Conservation (phyloP, 73 alveolate genomes). For the Paramecium pentaurelia region DNA sequence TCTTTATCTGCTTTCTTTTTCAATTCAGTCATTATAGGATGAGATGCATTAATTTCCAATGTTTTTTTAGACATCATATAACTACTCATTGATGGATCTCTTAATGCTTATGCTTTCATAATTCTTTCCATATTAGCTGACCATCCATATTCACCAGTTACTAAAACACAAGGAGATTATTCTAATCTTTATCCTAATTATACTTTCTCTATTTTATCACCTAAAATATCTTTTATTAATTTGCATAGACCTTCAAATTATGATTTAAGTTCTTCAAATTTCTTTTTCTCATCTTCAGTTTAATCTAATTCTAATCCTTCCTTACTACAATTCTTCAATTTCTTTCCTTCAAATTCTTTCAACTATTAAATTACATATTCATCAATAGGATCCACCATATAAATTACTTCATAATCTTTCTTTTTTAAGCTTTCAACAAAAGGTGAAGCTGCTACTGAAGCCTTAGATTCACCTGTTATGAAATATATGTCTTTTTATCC, state of each 20-base stretch:
- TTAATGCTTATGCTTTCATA: conserved; percentile 99
- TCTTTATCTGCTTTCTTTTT: conserved; percentile 96
- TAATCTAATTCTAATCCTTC: conserved; percentile 98
- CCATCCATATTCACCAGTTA: conserved; percentile 99
- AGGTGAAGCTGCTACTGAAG: conserved; percentile 98
- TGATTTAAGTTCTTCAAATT: conserved; percentile 96
- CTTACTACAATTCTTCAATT: conserved; percentile 93
- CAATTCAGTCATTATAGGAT: conserved; percentile 93
- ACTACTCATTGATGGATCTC: conserved; percentile 97
- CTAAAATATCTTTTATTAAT: conserved; percentile 97
- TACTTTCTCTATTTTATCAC: conserved; percentile 99
- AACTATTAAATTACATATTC: conserved; percentile 98
- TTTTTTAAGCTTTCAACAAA: conserved; percentile 98
- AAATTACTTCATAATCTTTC: conserved; percentile 98
- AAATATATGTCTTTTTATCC: conserved; percentile 98
- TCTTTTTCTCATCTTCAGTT: conserved; percentile 95
- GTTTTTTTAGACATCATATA: conserved; percentile 99
- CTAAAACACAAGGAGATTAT: conserved; percentile 99
- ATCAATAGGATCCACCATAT: conserved; percentile 99
- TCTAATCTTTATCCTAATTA: conserved; percentile 93
- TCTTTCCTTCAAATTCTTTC: conserved; percentile 99
- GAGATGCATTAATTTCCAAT: conserved; percentile 96
- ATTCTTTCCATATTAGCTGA: conserved; percentile 99
- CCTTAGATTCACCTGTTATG: conserved; percentile 98
- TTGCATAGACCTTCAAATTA: conserved; percentile 98